Conservation (phyloP, 23 red algal genomes). For the Cyanidioschyzon merolae region DNA sequence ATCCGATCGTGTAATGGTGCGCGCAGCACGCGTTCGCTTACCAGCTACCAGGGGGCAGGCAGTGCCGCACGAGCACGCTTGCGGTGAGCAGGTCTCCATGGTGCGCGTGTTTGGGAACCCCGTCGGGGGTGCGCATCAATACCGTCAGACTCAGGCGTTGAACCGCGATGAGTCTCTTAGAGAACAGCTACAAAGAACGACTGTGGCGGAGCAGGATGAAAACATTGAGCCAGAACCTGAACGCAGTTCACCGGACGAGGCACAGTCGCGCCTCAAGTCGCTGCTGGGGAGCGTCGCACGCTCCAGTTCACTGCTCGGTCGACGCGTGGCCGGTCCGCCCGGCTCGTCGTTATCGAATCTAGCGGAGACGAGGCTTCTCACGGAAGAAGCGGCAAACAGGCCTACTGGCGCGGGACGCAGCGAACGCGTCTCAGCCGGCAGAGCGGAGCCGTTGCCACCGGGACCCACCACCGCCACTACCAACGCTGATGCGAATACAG, state of each 20-base stretch:
- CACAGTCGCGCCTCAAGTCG: not conserved
- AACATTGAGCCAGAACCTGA: not conserved
- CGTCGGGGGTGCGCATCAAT: not conserved
- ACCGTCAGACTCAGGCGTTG: not conserved
- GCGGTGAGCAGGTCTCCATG: not conserved
- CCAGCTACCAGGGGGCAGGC: too few relatives aligned
- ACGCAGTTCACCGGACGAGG: not conserved
- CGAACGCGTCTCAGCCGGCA: not conserved
- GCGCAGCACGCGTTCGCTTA: too few relatives aligned
- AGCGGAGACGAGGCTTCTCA: not conserved
- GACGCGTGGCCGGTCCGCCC: not conserved
- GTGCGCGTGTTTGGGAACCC: not conserved
- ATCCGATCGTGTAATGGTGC: too few relatives aligned
- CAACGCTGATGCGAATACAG: not conserved
- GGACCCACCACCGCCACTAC: not conserved
- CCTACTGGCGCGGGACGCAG: not conserved
- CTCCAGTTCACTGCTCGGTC: not conserved
- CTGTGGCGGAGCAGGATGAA: not conserved
- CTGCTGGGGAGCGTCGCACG: constrained; percentile 13
- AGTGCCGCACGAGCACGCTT: too few relatives aligned
- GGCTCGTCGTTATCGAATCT: not conserved
- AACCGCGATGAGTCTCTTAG: not conserved
- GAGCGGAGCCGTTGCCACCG: constrained; percentile 5
- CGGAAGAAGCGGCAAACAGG: not conserved
- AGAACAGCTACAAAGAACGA: not conserved